A percentile compares a stretch with the other conserved stretches of the same genome.
Conservation (phyloP, 2,329 filamentous ascomycete species). For the Colletotrichum brevisporum region DNA sequence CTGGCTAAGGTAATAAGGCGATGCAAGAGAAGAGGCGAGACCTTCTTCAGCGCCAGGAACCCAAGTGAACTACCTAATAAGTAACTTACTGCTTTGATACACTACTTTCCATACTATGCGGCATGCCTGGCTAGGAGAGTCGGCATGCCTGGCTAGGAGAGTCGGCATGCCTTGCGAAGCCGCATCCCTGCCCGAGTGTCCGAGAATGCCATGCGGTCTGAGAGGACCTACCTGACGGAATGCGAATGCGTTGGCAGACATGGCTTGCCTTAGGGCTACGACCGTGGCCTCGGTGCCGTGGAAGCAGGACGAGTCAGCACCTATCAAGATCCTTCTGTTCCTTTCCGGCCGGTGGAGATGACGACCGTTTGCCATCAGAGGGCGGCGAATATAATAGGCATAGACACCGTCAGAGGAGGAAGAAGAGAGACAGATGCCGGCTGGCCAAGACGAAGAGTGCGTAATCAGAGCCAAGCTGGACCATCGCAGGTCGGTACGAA, state of each 20-base stretch:
- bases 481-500: not conserved
- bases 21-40: not conserved
- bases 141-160: too few relatives aligned
- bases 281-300: constrained; percentile 25
- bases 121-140: too few relatives aligned
- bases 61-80: too few relatives aligned
- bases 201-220: constrained; percentile 1
- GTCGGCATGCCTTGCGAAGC: constrained; percentile 19
- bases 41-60: too few relatives aligned
- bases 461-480: constrained; percentile 16
- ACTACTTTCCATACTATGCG: too few relatives aligned
- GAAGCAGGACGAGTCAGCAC: constrained; percentile 30
- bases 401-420: not conserved
- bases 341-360: constrained; percentile 4
- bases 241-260: constrained; percentile 38
- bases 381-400: not conserved
- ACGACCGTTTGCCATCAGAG: not conserved
- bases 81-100: too few relatives aligned
- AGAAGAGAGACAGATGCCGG: not conserved
- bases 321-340: constrained; percentile 7
- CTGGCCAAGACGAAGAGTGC: constrained; percentile 26
- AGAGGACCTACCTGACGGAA: not conserved
- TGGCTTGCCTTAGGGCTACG: constrained; percentile 40
- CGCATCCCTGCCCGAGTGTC: constrained; percentile 2
- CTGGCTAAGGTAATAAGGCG: constrained; percentile 1